Evolutionary conservation across 352 stramenopile species (phyloP), one percentile per base, ranked within the genome.

Genomic region (Pythium graminicola): DNA sequence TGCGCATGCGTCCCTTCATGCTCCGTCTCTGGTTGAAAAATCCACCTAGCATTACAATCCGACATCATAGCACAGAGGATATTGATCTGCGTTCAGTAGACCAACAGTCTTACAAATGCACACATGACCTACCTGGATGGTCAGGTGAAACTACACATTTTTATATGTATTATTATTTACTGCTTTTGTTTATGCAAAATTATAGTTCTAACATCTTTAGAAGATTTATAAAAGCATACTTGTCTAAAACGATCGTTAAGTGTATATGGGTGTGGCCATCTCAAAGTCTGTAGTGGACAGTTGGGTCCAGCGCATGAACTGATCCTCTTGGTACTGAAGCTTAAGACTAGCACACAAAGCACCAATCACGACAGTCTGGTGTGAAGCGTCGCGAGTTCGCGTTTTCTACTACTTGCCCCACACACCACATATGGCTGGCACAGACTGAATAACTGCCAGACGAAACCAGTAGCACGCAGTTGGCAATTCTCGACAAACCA

Each of bases 231-330:
- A 46, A 19, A 2, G 6, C 4, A 31, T 46, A 46, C 40, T 24
- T 20, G 8, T 13, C 19, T 3, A 29, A 46, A 46, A n/a, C 20
- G 19, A 10, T 27, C 10, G 17, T 29, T 11, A 24, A 11, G 19
- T 31, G 2, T 19, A 1, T 29, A n/a, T 6, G 26, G 6, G n/a
- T 40, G 49, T 49, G n/a, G n/a, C n/a, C n/a, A n/a, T n/a, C n/a
- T n/a, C n/a, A n/a, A n/a, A n/a, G n/a, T n/a, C n/a, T n/a, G n/a
- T n/a, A n/a, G n/a, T n/a, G 31, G 51, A 29, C 51, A 58, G 51
- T 45, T 58, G 51, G 31, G 41, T 58, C 28, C 51, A 58, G 51
- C 27, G 20, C 10, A 32, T 50, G 29, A 44, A 58, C 51, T 38
- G 41, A 58, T 50, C 40, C 11, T 23, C 20, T 3, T 10, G 24